Conservation (phyloP, 1,139 yeast genomes). For the Suhomyces coccinellae region DNA sequence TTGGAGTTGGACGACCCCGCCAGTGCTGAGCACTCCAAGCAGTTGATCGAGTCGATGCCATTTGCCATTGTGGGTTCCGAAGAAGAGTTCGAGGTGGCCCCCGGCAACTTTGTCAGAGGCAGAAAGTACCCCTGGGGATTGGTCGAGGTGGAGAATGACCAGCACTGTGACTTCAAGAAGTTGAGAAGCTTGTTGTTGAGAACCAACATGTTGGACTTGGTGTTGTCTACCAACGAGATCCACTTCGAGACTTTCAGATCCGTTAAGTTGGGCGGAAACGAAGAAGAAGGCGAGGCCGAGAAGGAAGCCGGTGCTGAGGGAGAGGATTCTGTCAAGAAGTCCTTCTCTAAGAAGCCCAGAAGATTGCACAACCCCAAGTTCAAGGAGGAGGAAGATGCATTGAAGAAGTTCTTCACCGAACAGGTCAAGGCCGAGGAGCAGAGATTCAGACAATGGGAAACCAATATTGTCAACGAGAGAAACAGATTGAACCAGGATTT, state of each 20-base stretch:
- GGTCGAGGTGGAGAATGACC: conserved; percentile 95
- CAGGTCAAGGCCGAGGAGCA: conserved; percentile 97
- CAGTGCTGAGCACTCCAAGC: conserved; percentile 77
- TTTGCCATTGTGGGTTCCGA: conserved; percentile 92
- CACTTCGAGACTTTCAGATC: conserved; percentile 91
- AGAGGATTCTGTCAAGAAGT: conserved; percentile 37
- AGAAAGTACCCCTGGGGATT: conserved; percentile 98
- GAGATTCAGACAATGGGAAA: conserved; percentile 98
- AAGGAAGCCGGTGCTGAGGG: conserved; percentile 32
- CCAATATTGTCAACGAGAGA: conserved; percentile 90
- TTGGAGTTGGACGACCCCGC: conserved; percentile 72
- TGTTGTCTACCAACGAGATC: conserved; percentile 83
- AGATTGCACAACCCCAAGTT: conserved; percentile 82
- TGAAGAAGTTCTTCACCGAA: conserved; percentile 95
- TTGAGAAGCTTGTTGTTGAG: conserved; percentile 84
- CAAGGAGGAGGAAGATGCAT: conserved; percentile 92
- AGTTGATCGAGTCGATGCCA: conserved; percentile 88
- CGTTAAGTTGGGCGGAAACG: conserved; percentile 69
- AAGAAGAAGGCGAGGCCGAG: conserved; percentile 33
- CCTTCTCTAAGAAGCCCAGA: conserved; percentile 46
- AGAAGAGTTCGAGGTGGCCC: conserved; percentile 73
- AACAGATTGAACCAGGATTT: conserved; percentile 91
- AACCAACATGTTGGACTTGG: conserved; percentile 89
- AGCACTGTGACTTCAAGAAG: conserved; percentile 93
- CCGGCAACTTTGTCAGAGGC: conserved; percentile 79